These are phyloP conservation scores for Yarrowia galli DNA, from an alignment of 1,139 yeast genomes.

Conservation along the genomic window DNA sequence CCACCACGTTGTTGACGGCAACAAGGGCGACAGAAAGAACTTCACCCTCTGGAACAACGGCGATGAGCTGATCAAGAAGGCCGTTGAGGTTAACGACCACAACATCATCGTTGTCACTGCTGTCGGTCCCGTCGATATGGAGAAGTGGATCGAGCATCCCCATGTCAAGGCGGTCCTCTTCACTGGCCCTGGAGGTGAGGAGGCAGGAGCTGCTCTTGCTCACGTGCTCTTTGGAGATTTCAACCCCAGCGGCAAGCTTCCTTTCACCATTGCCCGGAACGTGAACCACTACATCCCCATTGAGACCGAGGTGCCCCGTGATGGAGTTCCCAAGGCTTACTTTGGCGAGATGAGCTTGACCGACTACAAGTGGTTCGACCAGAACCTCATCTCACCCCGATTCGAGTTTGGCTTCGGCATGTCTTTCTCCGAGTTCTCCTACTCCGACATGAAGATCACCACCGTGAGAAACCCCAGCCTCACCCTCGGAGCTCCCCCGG, in stretches of 20 bases:
- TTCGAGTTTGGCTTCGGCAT: conserved; percentile 70
- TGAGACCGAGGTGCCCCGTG: conserved; percentile 42
- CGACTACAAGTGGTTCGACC: conserved; percentile 64
- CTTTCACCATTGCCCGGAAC: conserved; percentile 67
- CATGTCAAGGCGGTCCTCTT: conserved; percentile 64
- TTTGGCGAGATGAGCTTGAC: conserved; percentile 52
- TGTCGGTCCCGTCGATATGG: conserved; percentile 68
- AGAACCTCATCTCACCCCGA: conserved; percentile 62
- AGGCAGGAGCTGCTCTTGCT: conserved; percentile 57
- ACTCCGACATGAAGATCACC: conserved; percentile 49
- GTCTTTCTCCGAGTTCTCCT: conserved; percentile 60
- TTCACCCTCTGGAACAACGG: conserved; percentile 67
- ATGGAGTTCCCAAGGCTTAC: conserved; percentile 54
- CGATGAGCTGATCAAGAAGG: conserved; percentile 59
- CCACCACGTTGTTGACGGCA: conserved; percentile 62
- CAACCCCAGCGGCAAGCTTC: conserved; percentile 68
- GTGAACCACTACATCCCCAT: conserved; percentile 62
- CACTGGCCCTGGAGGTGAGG: conserved; percentile 67
- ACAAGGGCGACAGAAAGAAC: conserved; percentile 65
- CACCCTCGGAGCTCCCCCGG: conserved; percentile 14
- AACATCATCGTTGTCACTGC: conserved; percentile 65
- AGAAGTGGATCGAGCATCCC: conserved; percentile 64
- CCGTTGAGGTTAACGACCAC: conserved; percentile 60
- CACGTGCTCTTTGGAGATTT: conserved; percentile 64
- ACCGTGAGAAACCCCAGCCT: conserved; percentile 19